phyloP scores from a whole-genome alignment of 208 protist species.

The Trypanosoma boissoni region DNA sequence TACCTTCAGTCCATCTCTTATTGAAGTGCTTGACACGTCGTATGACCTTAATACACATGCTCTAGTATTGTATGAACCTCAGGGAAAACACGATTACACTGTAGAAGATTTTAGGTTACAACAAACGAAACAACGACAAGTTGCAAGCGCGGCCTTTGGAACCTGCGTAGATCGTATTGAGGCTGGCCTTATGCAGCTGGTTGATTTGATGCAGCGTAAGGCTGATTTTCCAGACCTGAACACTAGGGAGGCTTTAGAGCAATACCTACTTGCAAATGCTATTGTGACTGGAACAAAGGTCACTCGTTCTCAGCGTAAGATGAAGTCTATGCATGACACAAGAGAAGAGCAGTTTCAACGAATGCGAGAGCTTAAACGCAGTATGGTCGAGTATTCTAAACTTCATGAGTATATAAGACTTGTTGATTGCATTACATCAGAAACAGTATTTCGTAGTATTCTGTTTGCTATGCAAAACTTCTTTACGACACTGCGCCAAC shows the following conservation, averaged over 20 bases:
- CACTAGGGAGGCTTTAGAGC: constrained; percentile 87
- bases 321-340: constrained; percentile 92
- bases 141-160: constrained; percentile 47
- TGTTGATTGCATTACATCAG: constrained; percentile 83
- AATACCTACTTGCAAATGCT: constrained; percentile 87
- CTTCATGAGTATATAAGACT: constrained; percentile 87
- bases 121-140: constrained; percentile 75
- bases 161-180: constrained; percentile 79
- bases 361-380: constrained; percentile 90
- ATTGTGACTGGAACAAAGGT: constrained; percentile 44
- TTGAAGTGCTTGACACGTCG: constrained; percentile 79
- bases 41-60: constrained; percentile 73
- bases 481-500: constrained; percentile 64
- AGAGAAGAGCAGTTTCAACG: constrained; percentile 75
- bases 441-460: constrained; percentile 78
- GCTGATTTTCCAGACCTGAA: constrained; percentile 92
- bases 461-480: constrained; percentile 63
- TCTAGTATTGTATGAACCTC: constrained; percentile 77
- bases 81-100: constrained; percentile 87
- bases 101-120: constrained; percentile 79
- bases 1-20: constrained; percentile 75
- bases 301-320: constrained; percentile 56
- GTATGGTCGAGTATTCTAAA: constrained; percentile 89
- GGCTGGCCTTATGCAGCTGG: constrained; percentile 75
- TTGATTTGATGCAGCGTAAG: constrained; percentile 70